Conservation (phyloP, 2,329 filamentous ascomycete genomes). For the Sphaerulina populicola region DNA sequence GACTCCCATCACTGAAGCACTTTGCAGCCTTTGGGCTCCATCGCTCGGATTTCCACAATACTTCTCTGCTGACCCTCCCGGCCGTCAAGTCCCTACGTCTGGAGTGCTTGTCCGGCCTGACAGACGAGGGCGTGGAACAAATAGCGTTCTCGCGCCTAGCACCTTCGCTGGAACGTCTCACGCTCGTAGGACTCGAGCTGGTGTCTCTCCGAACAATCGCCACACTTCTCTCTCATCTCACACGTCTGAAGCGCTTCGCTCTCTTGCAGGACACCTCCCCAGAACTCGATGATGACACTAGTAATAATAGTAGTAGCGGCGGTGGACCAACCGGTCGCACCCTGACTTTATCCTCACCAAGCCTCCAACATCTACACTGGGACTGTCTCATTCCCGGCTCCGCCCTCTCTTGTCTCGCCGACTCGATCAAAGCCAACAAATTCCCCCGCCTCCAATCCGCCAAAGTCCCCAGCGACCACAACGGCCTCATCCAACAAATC, state of each 20-base stretch:
- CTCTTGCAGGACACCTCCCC: slow-evolving; percentile 47
- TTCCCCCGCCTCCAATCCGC: slow-evolving; percentile 56
- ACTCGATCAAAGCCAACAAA: slow-evolving; percentile 52
- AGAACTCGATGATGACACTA: slow-evolving; percentile 36
- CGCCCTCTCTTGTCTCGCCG: slow-evolving; percentile 56
- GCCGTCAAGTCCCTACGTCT: slow-evolving; percentile 47
- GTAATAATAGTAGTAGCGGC: slow-evolving; percentile 11
- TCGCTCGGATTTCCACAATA: slow-evolving; percentile 48
- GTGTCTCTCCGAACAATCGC: slow-evolving; percentile 45
- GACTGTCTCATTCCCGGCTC: slow-evolving; percentile 49
- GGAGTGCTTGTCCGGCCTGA: slow-evolving; percentile 49
- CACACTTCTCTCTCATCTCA: slow-evolving; percentile 43
- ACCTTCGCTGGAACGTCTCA: slow-evolving; percentile 40
- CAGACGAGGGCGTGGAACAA: slow-evolving; percentile 46
- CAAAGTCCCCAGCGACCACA: slow-evolving; percentile 59
- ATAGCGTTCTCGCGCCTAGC: slow-evolving; percentile 44
- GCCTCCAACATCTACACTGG: slow-evolving; percentile 50
- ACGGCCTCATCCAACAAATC: slow-evolving; percentile 60
- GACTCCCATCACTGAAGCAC: slow-evolving; percentile 46
- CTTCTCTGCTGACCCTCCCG: slow-evolving; percentile 47
- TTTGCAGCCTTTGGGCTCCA: slow-evolving; percentile 49
- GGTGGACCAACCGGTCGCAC: slow-evolving; percentile 24
- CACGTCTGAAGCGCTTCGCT: slow-evolving; percentile 43
- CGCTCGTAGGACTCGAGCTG: slow-evolving; percentile 49
- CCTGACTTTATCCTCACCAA: slow-evolving; percentile 40